Evolutionary conservation across 495 filamentous ascomycete species (phyloP).

Genomic region (Podospora fimiseda): DNA sequence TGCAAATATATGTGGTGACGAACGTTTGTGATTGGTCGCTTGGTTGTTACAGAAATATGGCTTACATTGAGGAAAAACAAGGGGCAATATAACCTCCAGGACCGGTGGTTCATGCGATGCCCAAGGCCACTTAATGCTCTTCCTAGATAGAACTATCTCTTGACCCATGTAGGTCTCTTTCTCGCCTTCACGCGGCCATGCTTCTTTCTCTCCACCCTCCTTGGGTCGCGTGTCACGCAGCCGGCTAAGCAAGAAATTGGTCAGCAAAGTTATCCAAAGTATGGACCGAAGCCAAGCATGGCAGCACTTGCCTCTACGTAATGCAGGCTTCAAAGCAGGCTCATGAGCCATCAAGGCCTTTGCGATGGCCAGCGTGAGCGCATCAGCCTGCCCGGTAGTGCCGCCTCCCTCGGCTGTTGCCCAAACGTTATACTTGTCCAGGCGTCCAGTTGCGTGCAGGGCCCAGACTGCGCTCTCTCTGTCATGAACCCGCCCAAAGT

Average conservation of each 20-base stretch:
- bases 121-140: conserved; percentile 8
- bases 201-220: conserved; percentile 97
- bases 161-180: conserved; percentile 98
- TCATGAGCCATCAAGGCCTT: conserved; percentile 86
- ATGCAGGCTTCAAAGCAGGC: conserved; percentile 76
- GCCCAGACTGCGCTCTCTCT: conserved; percentile 93
- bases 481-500: conserved; percentile 85
- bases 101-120: conserved; percentile 16
- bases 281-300: conserved; percentile 1
- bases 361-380: conserved; percentile 84
- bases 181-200: conserved; percentile 88
- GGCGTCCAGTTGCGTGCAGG: conserved; percentile 67
- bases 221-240: conserved; percentile 82
- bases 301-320: conserved; percentile 72
- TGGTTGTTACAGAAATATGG: conserved; percentile 18
- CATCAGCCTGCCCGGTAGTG: conserved; percentile 91
- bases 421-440: conserved; percentile 98
- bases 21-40: conserved; percentile 9
- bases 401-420: conserved; percentile 76
- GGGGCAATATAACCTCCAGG: conserved; percentile 5
- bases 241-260: conserved; percentile 56
- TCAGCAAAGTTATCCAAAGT: conserved; percentile 16
- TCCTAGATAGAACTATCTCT: conserved; percentile 49
- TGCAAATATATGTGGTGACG: background rate
- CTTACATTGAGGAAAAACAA: conserved; percentile 12